These are phyloP conservation scores for Coemansia nantahalensis DNA, from an alignment of 192 early-diverging fungal genomes.

Conservation along the genomic window DNA sequence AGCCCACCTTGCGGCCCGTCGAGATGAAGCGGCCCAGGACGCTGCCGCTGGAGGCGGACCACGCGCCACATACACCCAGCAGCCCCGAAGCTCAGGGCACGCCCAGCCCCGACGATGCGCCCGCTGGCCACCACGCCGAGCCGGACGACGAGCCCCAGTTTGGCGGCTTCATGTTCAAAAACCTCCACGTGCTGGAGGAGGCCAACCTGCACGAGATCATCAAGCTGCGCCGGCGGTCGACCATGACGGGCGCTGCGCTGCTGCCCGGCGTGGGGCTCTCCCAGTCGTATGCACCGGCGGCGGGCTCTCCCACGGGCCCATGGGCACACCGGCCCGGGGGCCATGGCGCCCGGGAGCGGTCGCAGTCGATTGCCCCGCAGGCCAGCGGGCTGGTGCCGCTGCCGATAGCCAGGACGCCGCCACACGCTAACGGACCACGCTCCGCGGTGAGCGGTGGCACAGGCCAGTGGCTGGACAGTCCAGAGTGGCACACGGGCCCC, in stretches of 20 bases:
- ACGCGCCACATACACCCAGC: neutral
- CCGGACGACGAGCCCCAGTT: conserved; percentile 56
- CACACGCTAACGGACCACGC: no score
- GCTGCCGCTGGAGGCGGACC: conserved; percentile 16
- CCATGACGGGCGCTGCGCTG: conserved; percentile 24
- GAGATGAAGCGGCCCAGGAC: conserved; percentile 24
- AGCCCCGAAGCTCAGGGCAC: no score
- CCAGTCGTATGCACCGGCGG: conserved; percentile 6
- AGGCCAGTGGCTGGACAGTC: no score
- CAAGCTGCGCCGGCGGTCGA: conserved; percentile 62
- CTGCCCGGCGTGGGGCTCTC: neutral
- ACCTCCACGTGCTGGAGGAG: conserved; percentile 82
- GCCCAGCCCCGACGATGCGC: no score
- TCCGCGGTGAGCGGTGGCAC: no score
- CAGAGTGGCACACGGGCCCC: no score
- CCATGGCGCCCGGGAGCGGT: no score
- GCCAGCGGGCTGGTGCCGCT: no score
- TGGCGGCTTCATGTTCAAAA: conserved; percentile 91
- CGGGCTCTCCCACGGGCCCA: no score
- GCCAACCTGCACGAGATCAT: conserved; percentile 85
- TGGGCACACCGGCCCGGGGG: neutral
- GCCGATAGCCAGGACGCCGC: no score
- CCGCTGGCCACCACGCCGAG: neutral
- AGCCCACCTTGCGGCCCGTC: no score
- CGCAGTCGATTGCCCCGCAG: no score